Percentiles rank a stretch among this genome's conserved stretches.
Conservation (phyloP, 495 filamentous ascomycete genomes). For the Trichocladium uniseriatum region DNA sequence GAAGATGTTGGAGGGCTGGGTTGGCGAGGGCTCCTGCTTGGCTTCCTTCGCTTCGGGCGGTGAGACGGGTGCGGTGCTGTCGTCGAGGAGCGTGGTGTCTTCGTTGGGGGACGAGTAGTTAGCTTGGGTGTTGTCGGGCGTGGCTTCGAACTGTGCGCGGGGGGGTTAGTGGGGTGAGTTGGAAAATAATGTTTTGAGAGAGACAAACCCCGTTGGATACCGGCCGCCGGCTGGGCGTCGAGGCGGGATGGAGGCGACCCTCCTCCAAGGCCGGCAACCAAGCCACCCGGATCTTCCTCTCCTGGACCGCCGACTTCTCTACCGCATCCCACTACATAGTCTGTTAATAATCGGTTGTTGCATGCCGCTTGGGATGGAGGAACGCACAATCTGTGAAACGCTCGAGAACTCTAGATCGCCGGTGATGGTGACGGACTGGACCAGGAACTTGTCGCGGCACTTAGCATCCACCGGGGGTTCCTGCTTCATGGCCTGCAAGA, state of each 20-base stretch:
- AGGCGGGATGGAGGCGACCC: conserved; percentile 7
- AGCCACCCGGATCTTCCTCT: conserved; percentile 92
- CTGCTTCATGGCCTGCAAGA: conserved; percentile 95
- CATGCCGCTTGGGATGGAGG: not conserved
- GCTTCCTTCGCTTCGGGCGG: conserved; percentile 32
- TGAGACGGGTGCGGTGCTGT: conserved; percentile 5
- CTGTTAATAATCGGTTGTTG: conserved; percentile 19
- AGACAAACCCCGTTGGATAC: conserved; percentile 24
- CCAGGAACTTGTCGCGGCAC: conserved; percentile 96
- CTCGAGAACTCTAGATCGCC: conserved; percentile 73
- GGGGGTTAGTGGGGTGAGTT: not conserved
- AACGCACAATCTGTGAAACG: conserved; percentile 67
- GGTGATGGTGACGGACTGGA: conserved; percentile 83
- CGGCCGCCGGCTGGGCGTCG: conserved; percentile 22
- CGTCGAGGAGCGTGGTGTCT: conserved; percentile 10
- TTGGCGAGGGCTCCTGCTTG: conserved; percentile 29
- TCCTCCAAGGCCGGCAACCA: conserved; percentile 49
- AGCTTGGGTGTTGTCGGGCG: conserved; percentile 22
- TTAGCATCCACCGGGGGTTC: conserved; percentile 77
- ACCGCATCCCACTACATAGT: conserved; percentile 60
- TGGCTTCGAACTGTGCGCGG: conserved; percentile 21
- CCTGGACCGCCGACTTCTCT: conserved; percentile 66
- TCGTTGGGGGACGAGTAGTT: conserved; percentile 22
- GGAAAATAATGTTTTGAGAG: not conserved
- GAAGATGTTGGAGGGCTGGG: conserved; percentile 12